A percentile compares a stretch with the other conserved stretches of the same genome.
phyloP scores from a whole-genome alignment of 805 yeast species.

The Yarrowia sp. region DNA sequence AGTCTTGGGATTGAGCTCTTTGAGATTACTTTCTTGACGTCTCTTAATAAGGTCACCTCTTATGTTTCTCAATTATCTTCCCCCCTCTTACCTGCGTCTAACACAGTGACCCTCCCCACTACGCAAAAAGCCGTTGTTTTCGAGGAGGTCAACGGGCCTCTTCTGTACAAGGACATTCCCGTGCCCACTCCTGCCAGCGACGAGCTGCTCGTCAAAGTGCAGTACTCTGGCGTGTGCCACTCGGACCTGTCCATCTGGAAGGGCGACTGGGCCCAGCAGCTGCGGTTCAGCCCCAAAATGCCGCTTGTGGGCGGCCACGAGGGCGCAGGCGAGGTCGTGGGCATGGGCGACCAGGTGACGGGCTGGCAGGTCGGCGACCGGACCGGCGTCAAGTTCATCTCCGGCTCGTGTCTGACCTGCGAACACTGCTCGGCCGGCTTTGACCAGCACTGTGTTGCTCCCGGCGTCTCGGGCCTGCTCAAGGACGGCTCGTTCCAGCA shows the following conservation, averaged over 20 bases:
- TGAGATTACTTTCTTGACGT: too few relatives aligned
- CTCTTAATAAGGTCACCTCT: too few relatives aligned
- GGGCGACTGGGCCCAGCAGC: constrained; percentile 93
- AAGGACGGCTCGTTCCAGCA: constrained; percentile 93
- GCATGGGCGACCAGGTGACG: constrained; percentile 69
- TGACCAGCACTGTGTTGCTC: constrained; percentile 74
- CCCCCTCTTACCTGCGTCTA: neutral
- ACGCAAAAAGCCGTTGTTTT: constrained; percentile 77
- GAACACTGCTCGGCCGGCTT: constrained; percentile 71
- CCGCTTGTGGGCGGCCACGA: constrained; percentile 90
- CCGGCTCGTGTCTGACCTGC: constrained; percentile 77
- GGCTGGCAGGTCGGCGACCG: constrained; percentile 79
- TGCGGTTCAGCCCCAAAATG: constrained; percentile 77
- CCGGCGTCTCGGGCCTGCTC: constrained; percentile 84
- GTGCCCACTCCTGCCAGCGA: constrained; percentile 80
- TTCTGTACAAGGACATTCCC: constrained; percentile 73
- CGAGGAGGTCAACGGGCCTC: constrained; percentile 67
- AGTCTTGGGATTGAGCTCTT: too few relatives aligned
- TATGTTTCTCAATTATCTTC: too few relatives aligned
- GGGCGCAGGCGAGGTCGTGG: constrained; percentile 88
- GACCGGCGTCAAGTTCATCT: constrained; percentile 86
- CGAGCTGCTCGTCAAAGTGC: constrained; percentile 79
- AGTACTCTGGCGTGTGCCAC: constrained; percentile 92
- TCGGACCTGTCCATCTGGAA: constrained; percentile 93
- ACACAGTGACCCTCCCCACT: constrained; percentile 55